Conservation (phyloP, 2,329 filamentous ascomycete genomes). For the Ceratocystis destructans region DNA sequence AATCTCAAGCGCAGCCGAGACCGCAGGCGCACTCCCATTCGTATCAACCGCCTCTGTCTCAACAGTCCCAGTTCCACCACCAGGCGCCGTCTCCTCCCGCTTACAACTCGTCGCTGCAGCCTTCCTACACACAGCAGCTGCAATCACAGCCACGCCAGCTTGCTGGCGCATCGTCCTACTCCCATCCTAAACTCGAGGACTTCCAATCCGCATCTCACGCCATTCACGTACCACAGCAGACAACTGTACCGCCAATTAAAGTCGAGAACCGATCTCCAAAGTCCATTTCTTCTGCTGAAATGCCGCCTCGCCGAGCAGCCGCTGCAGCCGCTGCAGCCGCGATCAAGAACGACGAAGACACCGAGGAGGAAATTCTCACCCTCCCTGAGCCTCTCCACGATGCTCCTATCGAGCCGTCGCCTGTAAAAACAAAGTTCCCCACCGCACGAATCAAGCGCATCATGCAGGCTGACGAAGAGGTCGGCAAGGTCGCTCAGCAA, state of each 20-base stretch:
- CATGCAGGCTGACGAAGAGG: slow-evolving; percentile 98
- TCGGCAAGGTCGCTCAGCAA: slow-evolving; percentile 95
- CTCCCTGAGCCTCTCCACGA: slow-evolving; percentile 1
- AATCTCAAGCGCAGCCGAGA: slow-evolving; percentile 21
- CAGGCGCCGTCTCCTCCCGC: not conserved
- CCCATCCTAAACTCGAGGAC: slow-evolving; percentile 7
- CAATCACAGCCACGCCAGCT: slow-evolving; percentile 20
- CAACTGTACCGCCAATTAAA: not conserved
- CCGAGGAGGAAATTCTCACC: slow-evolving; percentile 29
- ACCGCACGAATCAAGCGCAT: slow-evolving; percentile 97
- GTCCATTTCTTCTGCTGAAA: slow-evolving; percentile 21
- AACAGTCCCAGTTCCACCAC: not conserved
- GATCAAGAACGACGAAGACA: slow-evolving; percentile 25
- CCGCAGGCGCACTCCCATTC: slow-evolving; percentile 15
- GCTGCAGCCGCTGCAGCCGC: slow-evolving; percentile 21
- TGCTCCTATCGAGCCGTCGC: slow-evolving; percentile 43
- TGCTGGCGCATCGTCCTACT: slow-evolving; percentile 8
- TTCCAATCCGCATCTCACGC: not conserved
- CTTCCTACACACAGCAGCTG: slow-evolving; percentile 19
- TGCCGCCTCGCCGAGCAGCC: slow-evolving; percentile 27
- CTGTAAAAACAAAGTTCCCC: slow-evolving; percentile 90
- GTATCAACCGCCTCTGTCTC: slow-evolving; percentile 11
- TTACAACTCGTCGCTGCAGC: slow-evolving; percentile 21
- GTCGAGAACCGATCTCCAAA: slow-evolving; percentile 16
- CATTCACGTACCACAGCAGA: not conserved